These are phyloP conservation scores for Macadamia integrifolia DNA, from an alignment of 164 flowering plant species.

Conservation along the genomic window DNA sequence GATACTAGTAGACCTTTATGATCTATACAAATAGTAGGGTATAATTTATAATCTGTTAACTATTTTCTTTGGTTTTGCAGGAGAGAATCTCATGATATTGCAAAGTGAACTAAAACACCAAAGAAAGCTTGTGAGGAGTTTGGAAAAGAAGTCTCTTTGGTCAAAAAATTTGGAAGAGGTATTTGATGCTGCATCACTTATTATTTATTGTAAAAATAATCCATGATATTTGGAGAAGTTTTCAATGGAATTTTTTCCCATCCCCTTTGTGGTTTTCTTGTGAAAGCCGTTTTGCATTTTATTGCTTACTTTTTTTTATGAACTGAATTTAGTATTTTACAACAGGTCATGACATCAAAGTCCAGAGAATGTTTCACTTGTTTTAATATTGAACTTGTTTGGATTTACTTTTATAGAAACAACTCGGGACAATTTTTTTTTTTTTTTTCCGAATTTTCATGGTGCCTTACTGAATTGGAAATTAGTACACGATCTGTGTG, in stretches of 20 bases:
- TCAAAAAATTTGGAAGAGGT: conserved; percentile 69
- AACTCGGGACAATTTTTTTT: too few relatives aligned
- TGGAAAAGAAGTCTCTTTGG: conserved; percentile 82
- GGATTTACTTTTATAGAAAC: too few relatives aligned
- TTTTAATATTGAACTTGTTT: too few relatives aligned
- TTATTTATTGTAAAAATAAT: not conserved
- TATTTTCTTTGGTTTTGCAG: conserved; percentile 34
- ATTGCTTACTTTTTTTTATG: not conserved
- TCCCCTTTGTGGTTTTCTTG: not conserved
- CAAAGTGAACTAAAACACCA: conserved; percentile 66
- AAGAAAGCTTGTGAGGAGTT: conserved; percentile 58
- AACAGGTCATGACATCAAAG: not conserved
- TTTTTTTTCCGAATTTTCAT: too few relatives aligned
- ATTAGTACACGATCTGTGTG: not conserved
- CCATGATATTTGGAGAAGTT: not conserved
- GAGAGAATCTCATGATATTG: conserved; percentile 49
- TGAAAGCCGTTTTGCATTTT: not conserved
- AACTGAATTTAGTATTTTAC: not conserved
- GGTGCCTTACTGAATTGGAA: too few relatives aligned
- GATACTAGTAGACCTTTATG: not conserved
- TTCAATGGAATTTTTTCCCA: too few relatives aligned
- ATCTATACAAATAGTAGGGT: not conserved
- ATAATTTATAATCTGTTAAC: not conserved
- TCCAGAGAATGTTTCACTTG: not conserved
- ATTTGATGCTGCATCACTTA: conserved; percentile 9